Conservation (phyloP, 108 stramenopile species). For the Hondaea fermentalgiana region DNA sequence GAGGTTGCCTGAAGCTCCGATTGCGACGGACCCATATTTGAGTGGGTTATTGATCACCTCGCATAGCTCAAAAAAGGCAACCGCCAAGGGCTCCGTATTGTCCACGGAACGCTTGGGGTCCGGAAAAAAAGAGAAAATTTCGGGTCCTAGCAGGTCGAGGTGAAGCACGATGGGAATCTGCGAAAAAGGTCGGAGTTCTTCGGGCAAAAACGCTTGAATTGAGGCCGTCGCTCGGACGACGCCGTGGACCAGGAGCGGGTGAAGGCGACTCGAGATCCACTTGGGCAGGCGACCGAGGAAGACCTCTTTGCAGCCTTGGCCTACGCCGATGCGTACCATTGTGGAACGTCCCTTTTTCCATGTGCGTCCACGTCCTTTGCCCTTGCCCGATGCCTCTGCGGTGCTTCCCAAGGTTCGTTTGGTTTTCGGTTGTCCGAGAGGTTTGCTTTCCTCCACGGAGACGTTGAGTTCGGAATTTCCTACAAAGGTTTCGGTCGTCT, state of each 20-base stretch:
- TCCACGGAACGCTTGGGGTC: not conserved
- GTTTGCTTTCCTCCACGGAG: not conserved
- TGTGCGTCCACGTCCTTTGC: too few relatives aligned
- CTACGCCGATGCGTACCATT: not conserved
- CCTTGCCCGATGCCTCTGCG: too few relatives aligned
- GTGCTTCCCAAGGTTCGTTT: too few relatives aligned
- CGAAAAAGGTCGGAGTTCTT: not conserved
- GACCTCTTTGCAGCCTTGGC: not conserved
- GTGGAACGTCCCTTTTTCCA: not conserved
- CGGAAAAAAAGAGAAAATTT: not conserved
- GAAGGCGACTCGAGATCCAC: not conserved
- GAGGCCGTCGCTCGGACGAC: not conserved
- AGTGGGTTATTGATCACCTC: not conserved
- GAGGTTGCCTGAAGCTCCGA: not conserved
- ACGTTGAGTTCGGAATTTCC: not conserved
- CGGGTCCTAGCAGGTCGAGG: not conserved
- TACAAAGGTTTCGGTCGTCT: not conserved
- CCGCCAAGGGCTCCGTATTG: not conserved
- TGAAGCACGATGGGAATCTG: not conserved
- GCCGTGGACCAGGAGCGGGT: not conserved
- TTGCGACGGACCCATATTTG: not conserved
- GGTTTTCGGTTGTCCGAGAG: too few relatives aligned
- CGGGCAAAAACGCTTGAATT: not conserved
- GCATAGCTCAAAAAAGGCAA: not conserved
- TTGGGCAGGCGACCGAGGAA: not conserved